Evolutionary conservation across 225 moss, liverwort and hornwort species (phyloP).

Genomic region (Pseudoscleropodium purum): DNA sequence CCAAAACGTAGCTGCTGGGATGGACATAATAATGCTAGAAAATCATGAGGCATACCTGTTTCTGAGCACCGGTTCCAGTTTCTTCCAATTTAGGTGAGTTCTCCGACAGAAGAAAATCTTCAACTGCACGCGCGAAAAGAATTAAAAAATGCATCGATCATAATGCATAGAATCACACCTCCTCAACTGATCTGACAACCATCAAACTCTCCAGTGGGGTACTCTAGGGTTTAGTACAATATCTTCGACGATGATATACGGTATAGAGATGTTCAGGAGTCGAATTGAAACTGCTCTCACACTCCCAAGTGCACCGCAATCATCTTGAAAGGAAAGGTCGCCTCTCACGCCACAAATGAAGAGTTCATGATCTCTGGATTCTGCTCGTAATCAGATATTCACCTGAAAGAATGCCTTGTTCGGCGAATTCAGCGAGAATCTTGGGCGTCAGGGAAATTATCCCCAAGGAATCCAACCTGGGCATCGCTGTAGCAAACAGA

Average conservation of each 20-base stretch:
- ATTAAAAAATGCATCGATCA: background rate
- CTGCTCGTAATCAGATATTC: background rate
- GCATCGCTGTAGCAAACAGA: slow-evolving; percentile 1
- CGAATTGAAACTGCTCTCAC: background rate
- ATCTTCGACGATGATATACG: background rate
- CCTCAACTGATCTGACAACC: background rate
- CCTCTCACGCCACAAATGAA: background rate
- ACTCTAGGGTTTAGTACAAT: background rate
- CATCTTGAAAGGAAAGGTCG: background rate
- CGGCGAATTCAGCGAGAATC: slow-evolving; percentile 29
- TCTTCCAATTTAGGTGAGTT: slow-evolving; percentile 18
- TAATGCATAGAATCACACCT: background rate
- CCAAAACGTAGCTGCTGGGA: background rate
- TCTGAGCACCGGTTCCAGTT: slow-evolving; percentile 28
- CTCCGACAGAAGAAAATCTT: slow-evolving; percentile 34
- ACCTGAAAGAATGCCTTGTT: slow-evolving; percentile 43
- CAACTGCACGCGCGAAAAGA: slow-evolving; percentile 20
- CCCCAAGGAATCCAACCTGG: slow-evolving; percentile 27
- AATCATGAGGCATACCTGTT: slow-evolving; percentile 11
- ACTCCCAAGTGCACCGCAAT: background rate
- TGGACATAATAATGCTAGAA: background rate
- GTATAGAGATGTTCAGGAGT: background rate
- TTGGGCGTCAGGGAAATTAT: slow-evolving; percentile 44
- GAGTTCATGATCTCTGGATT: background rate
- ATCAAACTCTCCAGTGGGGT: background rate